These are phyloP conservation scores for Schrenkiella parvula DNA, from an alignment of 345 rosid genomes.

Conservation along the genomic window DNA sequence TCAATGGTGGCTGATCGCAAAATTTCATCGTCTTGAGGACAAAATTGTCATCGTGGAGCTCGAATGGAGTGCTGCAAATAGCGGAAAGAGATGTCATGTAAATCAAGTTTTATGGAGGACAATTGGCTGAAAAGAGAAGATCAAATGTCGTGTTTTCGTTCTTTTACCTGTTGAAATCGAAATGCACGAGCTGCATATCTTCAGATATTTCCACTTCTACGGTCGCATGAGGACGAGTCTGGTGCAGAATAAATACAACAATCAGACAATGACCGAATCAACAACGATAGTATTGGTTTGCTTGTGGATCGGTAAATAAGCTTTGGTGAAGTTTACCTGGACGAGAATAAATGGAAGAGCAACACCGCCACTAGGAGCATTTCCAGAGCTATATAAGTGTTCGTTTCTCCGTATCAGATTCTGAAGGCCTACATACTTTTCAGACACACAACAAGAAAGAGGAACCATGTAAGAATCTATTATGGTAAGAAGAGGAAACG, in stretches of 20 bases:
- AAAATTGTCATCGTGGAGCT: slow-evolving; percentile 96
- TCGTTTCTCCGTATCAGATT: slow-evolving; percentile 81
- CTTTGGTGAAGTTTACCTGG: slow-evolving; percentile 53
- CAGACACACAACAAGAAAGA: slow-evolving; percentile 22
- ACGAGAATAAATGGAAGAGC: slow-evolving; percentile 97
- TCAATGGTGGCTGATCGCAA: slow-evolving; percentile 47
- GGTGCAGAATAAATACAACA: neutral
- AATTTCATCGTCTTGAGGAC: slow-evolving; percentile 95
- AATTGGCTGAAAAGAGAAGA: neutral
- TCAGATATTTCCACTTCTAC: slow-evolving; percentile 99
- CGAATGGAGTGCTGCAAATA: slow-evolving; percentile 89
- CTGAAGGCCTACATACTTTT: slow-evolving; percentile 81
- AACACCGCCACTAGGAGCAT: slow-evolving; percentile 83
- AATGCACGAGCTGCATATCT: slow-evolving; percentile 99
- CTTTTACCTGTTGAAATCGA: slow-evolving; percentile 87
- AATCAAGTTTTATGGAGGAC: neutral
- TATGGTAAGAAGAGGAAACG: neutral
- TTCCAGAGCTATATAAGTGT: slow-evolving; percentile 69
- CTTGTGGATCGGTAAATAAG: neutral
- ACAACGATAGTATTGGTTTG: neutral
- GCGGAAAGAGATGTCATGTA: neutral
- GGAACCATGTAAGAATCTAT: neutral
- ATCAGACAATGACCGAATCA: neutral
- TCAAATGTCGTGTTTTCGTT: neutral
- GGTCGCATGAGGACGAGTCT: slow-evolving; percentile 99